A percentile compares a stretch with the other conserved stretches of the same genome.
Conservation (phyloP, 805 yeast genomes). For the Brettanomyces nanus region DNA sequence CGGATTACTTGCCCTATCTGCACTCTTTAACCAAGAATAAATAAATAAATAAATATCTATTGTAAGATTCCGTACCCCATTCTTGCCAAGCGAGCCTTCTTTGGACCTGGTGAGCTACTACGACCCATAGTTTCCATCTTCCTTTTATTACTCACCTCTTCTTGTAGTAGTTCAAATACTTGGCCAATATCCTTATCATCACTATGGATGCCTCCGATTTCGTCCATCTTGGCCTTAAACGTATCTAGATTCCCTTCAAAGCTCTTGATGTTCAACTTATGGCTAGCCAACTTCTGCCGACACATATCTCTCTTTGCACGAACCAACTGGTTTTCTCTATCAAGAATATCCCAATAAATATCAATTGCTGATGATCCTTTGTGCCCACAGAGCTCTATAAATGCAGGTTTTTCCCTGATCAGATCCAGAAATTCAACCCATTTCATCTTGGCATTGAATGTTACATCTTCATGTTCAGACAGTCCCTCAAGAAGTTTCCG, state of each 20-base stretch:
- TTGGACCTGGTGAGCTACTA: slow-evolving; percentile 4
- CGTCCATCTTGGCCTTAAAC: slow-evolving; percentile 10
- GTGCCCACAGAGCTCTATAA: slow-evolving; percentile 58
- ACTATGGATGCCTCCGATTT: slow-evolving; percentile 6
- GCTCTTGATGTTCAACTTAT: slow-evolving; percentile 5
- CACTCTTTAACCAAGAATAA: slow-evolving; percentile 53
- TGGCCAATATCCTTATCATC: slow-evolving; percentile 11
- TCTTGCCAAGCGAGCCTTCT: slow-evolving; percentile 16
- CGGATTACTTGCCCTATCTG: slow-evolving; percentile 64
- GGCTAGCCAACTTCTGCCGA: slow-evolving; percentile 36
- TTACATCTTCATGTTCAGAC: slow-evolving; percentile 18
- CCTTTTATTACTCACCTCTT: slow-evolving; percentile 6
- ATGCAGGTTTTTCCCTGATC: slow-evolving; percentile 48
- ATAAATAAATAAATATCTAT: slow-evolving; percentile 1
- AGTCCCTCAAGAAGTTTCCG: slow-evolving; percentile 36
- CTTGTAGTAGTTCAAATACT: slow-evolving; percentile 15
- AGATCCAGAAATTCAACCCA: slow-evolving; percentile 50
- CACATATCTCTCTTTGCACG: slow-evolving; percentile 54
- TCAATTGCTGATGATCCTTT: slow-evolving; percentile 74
- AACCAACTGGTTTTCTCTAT: slow-evolving; percentile 47
- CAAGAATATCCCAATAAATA: slow-evolving; percentile 65
- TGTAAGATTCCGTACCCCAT: slow-evolving; percentile 20
- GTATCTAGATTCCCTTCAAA: slow-evolving; percentile 1
- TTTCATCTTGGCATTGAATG: slow-evolving; percentile 38
- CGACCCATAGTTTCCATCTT: slow-evolving; percentile 2